Conservation (phyloP, 2,329 filamentous ascomycete species). For the Tolypocladium paradoxum region DNA sequence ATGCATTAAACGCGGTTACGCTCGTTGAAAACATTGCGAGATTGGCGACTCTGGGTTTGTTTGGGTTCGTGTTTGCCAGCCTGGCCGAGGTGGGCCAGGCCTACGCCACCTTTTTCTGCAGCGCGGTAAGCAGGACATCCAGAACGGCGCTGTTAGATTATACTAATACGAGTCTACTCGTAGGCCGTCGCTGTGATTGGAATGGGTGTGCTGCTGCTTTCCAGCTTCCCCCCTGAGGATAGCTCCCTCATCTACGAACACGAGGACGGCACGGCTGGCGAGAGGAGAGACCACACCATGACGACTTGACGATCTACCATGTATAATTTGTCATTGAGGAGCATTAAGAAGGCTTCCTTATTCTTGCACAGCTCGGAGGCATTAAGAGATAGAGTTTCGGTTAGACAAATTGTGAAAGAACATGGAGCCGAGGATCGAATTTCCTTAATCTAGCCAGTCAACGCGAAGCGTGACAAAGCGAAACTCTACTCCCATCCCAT, state of each 20-base stretch:
- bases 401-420: too few relatives aligned
- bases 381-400: too few relatives aligned
- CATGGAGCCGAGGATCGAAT: too few relatives aligned
- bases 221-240: slow-evolving; percentile 29
- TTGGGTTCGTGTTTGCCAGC: slow-evolving; percentile 55
- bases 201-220: slow-evolving; percentile 28
- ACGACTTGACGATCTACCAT: background rate
- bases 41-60: slow-evolving; percentile 52
- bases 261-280: background rate
- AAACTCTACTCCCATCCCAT: too few relatives aligned
- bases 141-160: background rate
- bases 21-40: slow-evolving; percentile 59
- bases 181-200: slow-evolving; percentile 40
- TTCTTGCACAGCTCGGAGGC: too few relatives aligned
- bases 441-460: too few relatives aligned
- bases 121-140: slow-evolving; percentile 38
- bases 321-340: too few relatives aligned
- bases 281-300: background rate
- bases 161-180: slow-evolving; percentile 5
- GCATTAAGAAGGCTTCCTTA: background rate
- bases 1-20: slow-evolving; percentile 59
- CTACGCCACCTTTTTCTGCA: slow-evolving; percentile 56
- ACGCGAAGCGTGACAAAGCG: too few relatives aligned
- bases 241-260: slow-evolving; percentile 22
- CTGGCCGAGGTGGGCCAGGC: slow-evolving; percentile 49